Base-by-base conservation (phyloP, 192 early-diverging fungal genomes). In the Funneliformis mosseae region DNA sequence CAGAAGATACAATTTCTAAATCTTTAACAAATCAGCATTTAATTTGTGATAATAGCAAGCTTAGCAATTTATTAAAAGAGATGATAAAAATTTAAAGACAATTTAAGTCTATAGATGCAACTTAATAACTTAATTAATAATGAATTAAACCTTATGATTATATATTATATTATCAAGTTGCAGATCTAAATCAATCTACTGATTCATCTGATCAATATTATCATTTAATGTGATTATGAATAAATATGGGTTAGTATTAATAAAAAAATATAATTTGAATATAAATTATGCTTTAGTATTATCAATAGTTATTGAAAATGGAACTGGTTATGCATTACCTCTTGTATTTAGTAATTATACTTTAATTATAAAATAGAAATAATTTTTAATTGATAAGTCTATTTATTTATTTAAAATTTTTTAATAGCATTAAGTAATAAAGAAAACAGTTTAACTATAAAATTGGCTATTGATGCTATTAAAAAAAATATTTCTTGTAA, bases 131-230 rank as follows among this genome's bases (percentile, higher is more conserved):
- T 74, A 41, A 50, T 74, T 25, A 33, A 39, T 10, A 21, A 74
- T 9, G 18, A 28, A 23, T 59, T 74, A 74, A 55, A 59, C 48
- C 46, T 21, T 14, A 74, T n/a, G 48, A 46, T 18, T 70, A 11
- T 70, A n/a, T 70, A 39, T 70, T 70, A 70, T 42, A 70, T 59
- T 74, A 74, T 74, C 46, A 72, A 10, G 8, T 50, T 43, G 38
- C 70, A 23, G 38, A 38, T 11, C 0, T 18, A 43, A n/a, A 12
- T 41, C 46, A 74, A 55, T 46, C 73, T 42, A 46, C 3, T n/a
- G 16, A 74, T 39, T 39, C 73, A 25, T 0, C 68, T 16, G 10
- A 70, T 8, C 25, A 14, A 45, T 74, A 74, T 74, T 74, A 74
- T n/a, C 46, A 74, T 16, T 42, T 55, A 10, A 74, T 23, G 4